Percentiles rank a stretch among this genome's conserved stretches.
phyloP scores from a whole-genome alignment of 2,329 filamentous ascomycete species.

The Fusarium sp. region DNA sequence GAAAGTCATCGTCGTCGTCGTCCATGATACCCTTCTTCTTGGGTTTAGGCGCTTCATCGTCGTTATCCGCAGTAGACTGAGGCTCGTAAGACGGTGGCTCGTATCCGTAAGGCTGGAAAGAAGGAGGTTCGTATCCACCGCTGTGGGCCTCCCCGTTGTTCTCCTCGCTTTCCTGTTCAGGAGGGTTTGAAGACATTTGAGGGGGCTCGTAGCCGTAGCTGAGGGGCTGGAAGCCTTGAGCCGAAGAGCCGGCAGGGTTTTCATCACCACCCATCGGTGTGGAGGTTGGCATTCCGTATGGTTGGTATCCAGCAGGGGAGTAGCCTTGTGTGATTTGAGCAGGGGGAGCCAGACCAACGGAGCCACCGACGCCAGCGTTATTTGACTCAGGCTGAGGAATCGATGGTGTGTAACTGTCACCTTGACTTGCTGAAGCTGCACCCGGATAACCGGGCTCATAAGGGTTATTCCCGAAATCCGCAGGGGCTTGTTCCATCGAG shows the following conservation, averaged over 20 bases:
- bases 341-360: conserved; percentile 38
- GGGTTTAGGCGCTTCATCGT: conserved; percentile 64
- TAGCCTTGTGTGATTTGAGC: conserved; percentile 42
- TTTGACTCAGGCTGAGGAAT: conserved; percentile 28
- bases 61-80: conserved; percentile 53
- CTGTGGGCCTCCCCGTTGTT: conserved; percentile 46
- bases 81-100: conserved; percentile 69
- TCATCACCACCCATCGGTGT: conserved; percentile 17
- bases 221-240: conserved; percentile 57
- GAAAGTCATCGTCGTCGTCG: conserved; percentile 80
- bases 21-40: conserved; percentile 86
- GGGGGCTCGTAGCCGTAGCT: conserved; percentile 65
- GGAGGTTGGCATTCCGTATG: conserved; percentile 45
- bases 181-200: conserved; percentile 46
- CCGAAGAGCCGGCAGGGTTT: conserved; percentile 29
- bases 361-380: conserved; percentile 4
- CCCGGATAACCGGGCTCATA: conserved; percentile 52
- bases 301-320: conserved; percentile 43
- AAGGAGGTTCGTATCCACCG: conserved; percentile 69
- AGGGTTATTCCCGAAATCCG: conserved; percentile 48
- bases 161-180: conserved; percentile 26
- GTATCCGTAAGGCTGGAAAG: conserved; percentile 69
- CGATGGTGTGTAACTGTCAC: conserved; percentile 36
- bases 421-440: conserved; percentile 15
- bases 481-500: conserved; percentile 46